Conservation (phyloP, 441 rosid species). For the Populus hybrid region DNA sequence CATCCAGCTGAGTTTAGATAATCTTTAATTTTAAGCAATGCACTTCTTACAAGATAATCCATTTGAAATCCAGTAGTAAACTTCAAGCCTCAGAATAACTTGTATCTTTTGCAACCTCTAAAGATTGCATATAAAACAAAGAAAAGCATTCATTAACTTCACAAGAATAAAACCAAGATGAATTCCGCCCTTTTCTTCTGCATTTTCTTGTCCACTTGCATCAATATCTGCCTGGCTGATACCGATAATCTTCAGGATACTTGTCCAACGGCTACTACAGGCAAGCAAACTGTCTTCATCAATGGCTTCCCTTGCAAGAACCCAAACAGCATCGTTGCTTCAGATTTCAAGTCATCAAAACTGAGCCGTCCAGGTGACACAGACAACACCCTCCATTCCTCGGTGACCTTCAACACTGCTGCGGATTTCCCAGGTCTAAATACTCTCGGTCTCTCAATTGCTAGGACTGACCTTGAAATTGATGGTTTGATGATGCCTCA, state of each 20-base stretch:
- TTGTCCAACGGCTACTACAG: constrained; percentile 53
- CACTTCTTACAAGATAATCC: constrained; percentile 41
- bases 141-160: constrained; percentile 5
- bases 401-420: constrained; percentile 49
- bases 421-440: constrained; percentile 74
- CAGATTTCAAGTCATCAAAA: constrained; percentile 64
- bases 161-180: constrained; percentile 32
- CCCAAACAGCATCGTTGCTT: constrained; percentile 39
- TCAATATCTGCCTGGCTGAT: constrained; percentile 33
- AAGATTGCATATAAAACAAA: constrained; percentile 3
- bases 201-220: constrained; percentile 24
- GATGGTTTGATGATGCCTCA: constrained; percentile 59
- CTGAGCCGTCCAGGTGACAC: constrained; percentile 55
- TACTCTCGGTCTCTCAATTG: constrained; percentile 72
- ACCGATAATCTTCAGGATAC: constrained; percentile 53
- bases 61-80: constrained; percentile 46
- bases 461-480: constrained; percentile 59
- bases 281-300: constrained; percentile 42
- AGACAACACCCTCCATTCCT: constrained; percentile 46
- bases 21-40: constrained; percentile 48
- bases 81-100: constrained; percentile 40
- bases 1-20: neutral
- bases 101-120: constrained; percentile 31
- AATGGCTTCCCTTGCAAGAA: constrained; percentile 85
- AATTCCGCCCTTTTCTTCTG: constrained; percentile 20